A percentile compares a stretch with the other conserved stretches of the same genome.
These are phyloP conservation scores for Tanacetum coccineum DNA, from an alignment of 129 eudicot genomes.

Conservation along the genomic window DNA sequence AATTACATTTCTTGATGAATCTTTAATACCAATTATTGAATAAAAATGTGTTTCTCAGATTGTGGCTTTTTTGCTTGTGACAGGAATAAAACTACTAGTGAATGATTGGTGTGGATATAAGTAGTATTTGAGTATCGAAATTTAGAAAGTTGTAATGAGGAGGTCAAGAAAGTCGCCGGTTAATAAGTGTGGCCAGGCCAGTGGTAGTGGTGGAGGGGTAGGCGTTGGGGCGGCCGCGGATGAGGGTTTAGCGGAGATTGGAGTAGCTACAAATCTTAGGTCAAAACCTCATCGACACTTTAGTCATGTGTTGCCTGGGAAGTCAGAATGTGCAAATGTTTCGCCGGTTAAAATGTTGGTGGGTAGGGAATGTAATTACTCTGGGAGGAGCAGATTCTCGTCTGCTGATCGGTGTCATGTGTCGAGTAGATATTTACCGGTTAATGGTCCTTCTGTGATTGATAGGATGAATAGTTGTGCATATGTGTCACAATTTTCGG, in stretches of 20 bases:
- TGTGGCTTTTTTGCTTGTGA: too few relatives aligned
- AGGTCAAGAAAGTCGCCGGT: slow-evolving; percentile 45
- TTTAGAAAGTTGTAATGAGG: slow-evolving; percentile 37
- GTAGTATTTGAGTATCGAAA: not conserved
- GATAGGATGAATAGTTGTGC: slow-evolving; percentile 71
- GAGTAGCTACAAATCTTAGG: slow-evolving; percentile 50
- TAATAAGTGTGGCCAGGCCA: slow-evolving; percentile 22
- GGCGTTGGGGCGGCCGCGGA: slow-evolving; percentile 20
- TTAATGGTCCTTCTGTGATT: slow-evolving; percentile 52
- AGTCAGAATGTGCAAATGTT: slow-evolving; percentile 38
- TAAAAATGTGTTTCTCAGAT: not conserved
- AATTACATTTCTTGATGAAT: not conserved
- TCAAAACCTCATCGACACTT: slow-evolving; percentile 54
- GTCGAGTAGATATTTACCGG: slow-evolving; percentile 69
- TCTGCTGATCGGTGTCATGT: slow-evolving; percentile 76
- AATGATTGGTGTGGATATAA: not conserved
- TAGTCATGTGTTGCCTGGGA: slow-evolving; percentile 45
- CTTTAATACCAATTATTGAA: not conserved
- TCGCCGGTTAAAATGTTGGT: slow-evolving; percentile 75
- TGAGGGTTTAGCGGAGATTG: slow-evolving; percentile 51
- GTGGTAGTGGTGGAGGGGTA: slow-evolving; percentile 20
- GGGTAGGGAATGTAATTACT: slow-evolving; percentile 65
- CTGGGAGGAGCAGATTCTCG: slow-evolving; percentile 73
- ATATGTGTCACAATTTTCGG: slow-evolving; percentile 84
- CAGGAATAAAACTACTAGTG: not conserved